Conservation (phyloP, 2,329 filamentous ascomycete genomes). For the Biscogniauxia sp. region DNA sequence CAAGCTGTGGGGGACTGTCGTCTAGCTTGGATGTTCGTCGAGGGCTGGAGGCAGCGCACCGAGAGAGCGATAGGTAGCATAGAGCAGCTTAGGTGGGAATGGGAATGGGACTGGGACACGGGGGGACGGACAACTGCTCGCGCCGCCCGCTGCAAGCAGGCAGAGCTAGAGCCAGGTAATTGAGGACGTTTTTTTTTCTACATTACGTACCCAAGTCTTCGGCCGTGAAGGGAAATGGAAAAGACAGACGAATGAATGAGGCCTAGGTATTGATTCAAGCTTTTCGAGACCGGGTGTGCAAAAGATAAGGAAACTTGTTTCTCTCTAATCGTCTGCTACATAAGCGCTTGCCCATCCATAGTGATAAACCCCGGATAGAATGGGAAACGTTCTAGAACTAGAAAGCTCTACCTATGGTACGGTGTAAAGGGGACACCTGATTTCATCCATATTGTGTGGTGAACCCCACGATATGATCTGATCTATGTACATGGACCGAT, state of each 20-base stretch:
- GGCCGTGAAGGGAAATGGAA: too few relatives aligned
- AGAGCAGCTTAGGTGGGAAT: conserved; percentile 35
- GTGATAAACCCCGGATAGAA: too few relatives aligned
- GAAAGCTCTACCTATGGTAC: not conserved
- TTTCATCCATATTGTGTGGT: not conserved
- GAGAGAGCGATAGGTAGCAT: conserved; percentile 32
- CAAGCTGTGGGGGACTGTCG: conserved; percentile 28
- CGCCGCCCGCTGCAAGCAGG: not conserved
- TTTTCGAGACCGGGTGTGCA: too few relatives aligned
- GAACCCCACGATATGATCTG: not conserved
- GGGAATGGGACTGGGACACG: too few relatives aligned
- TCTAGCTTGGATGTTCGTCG: conserved; percentile 37
- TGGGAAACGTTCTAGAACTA: not conserved
- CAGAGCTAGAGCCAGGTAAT: not conserved
- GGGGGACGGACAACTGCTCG: not conserved
- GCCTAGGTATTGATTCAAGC: too few relatives aligned
- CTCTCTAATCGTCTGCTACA: too few relatives aligned
- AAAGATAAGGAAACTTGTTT: too few relatives aligned
- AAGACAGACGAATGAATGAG: too few relatives aligned
- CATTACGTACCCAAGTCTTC: not conserved
- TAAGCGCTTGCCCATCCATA: too few relatives aligned
- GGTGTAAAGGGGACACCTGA: not conserved
- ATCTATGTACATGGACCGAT: too few relatives aligned
- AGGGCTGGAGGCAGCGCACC: conserved; percentile 38
- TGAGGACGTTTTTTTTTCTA: not conserved